Percentiles rank a stretch among this genome's conserved stretches.
These are phyloP conservation scores for Maudiozyma bulderi DNA, from an alignment of 805 yeast species.

Conservation along the genomic window DNA sequence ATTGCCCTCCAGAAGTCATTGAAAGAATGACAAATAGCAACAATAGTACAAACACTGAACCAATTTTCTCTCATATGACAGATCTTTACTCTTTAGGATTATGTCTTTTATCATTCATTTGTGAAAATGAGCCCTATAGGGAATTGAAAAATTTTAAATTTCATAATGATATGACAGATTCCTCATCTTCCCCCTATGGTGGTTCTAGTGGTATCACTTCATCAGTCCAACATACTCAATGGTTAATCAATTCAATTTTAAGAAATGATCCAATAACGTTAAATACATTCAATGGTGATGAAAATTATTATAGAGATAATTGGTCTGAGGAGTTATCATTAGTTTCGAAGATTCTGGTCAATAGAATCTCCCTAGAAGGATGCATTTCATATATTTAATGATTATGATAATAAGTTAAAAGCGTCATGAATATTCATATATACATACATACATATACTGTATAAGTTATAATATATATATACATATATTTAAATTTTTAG, in stretches of 20 bases:
- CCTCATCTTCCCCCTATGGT: conserved; percentile 1
- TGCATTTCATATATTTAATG: not conserved
- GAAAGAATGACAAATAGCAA: not conserved
- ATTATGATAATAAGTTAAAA: not conserved
- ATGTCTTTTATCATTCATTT: conserved; percentile 12
- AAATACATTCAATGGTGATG: conserved; percentile 6
- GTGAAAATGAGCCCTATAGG: conserved; percentile 13
- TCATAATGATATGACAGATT: not conserved
- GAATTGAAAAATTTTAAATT: conserved; percentile 5
- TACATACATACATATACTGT: not conserved
- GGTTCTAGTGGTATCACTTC: conserved; percentile 1
- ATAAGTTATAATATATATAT: not conserved
- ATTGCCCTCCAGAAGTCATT: conserved; percentile 14
- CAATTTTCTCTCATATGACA: conserved; percentile 1
- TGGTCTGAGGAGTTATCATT: conserved; percentile 9
- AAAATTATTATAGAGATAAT: not conserved
- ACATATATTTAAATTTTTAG: not conserved
- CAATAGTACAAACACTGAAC: not conserved
- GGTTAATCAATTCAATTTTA: conserved; percentile 14
- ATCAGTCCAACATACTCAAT: conserved; percentile 14
- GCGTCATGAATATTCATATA: not conserved
- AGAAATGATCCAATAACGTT: conserved; percentile 13
- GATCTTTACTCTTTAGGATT: conserved; percentile 16
- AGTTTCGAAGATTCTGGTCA: conserved; percentile 5
- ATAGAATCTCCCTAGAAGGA: conserved; percentile 5